Percentiles rank a stretch among this genome's conserved stretches.
phyloP scores from a whole-genome alignment of 2,329 filamentous ascomycete species.

The Immersiporthe knoxdaviesiana region DNA sequence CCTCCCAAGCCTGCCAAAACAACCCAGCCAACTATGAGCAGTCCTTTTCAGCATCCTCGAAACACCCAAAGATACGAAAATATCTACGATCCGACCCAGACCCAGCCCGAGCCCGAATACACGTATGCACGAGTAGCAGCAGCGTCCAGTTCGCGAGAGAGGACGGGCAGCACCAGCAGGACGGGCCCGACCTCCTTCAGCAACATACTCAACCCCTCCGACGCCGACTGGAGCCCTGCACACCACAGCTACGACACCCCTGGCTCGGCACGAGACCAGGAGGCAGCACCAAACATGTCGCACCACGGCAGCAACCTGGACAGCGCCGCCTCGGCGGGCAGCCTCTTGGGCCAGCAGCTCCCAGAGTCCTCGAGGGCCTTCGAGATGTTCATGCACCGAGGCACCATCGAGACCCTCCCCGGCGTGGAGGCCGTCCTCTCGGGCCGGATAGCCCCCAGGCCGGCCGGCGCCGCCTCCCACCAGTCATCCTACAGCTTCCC shows the following conservation, averaged over 20 bases:
- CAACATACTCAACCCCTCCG: slow-evolving; percentile 57
- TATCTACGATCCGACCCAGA: slow-evolving; percentile 32
- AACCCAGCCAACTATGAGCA: slow-evolving; percentile 22
- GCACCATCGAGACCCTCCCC: slow-evolving; percentile 32
- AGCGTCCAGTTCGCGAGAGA: slow-evolving; percentile 41
- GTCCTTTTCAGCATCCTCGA: slow-evolving; percentile 23
- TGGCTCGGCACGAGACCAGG: background rate
- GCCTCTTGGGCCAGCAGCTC: slow-evolving; percentile 39
- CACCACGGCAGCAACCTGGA: slow-evolving; percentile 37
- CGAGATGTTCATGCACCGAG: slow-evolving; percentile 48
- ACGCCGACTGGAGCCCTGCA: slow-evolving; percentile 36
- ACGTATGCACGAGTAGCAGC: slow-evolving; percentile 50
- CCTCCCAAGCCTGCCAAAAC: background rate
- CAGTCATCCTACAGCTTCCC: slow-evolving; percentile 62
- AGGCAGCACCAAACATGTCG: slow-evolving; percentile 30
- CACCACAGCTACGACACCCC: background rate
- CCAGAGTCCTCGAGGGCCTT: slow-evolving; percentile 58
- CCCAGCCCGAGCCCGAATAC: slow-evolving; percentile 34
- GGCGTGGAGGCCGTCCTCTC: slow-evolving; percentile 31
- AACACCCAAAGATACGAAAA: slow-evolving; percentile 16
- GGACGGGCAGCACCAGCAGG: slow-evolving; percentile 40
- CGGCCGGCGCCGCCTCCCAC: slow-evolving; percentile 31
- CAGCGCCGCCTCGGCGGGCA: slow-evolving; percentile 29
- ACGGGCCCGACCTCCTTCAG: slow-evolving; percentile 46
- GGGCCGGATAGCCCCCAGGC: slow-evolving; percentile 20